Evolutionary conservation across 1,284 basidiomycete genomes (phyloP).

Genomic region (Ceratobasidium sp.): DNA sequence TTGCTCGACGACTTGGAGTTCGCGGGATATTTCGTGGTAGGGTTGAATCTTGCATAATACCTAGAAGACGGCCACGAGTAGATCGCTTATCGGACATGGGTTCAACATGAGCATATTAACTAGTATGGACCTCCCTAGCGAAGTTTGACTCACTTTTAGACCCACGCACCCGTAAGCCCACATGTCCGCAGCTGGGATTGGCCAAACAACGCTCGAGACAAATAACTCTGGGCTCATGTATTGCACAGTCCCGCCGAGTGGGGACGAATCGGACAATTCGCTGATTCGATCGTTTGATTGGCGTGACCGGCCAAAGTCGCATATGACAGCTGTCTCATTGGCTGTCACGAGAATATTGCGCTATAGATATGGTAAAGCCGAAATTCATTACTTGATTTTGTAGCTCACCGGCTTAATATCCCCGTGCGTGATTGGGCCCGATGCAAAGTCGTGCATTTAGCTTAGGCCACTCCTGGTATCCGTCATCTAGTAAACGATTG

Average conservation of each 20-base stretch:
- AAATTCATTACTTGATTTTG: background rate
- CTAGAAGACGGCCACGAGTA: background rate
- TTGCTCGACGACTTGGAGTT: constrained; percentile 1
- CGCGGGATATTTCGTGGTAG: constrained; percentile 1
- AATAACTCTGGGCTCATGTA: constrained; percentile 11
- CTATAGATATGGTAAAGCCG: background rate
- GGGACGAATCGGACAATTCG: background rate
- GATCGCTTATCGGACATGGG: background rate
- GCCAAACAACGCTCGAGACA: background rate
- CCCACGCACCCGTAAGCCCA: background rate
- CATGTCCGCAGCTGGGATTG: background rate
- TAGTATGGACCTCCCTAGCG: too few relatives aligned
- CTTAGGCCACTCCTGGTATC: constrained; percentile 19
- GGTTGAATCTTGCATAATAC: constrained; percentile 30
- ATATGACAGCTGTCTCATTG: constrained; percentile 9
- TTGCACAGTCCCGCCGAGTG: background rate
- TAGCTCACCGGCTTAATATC: constrained; percentile 33
- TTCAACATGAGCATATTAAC: too few relatives aligned
- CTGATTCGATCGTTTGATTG: background rate
- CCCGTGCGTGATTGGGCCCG: constrained; percentile 17
- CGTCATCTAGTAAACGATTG: constrained; percentile 9
- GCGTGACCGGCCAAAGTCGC: constrained; percentile 18
- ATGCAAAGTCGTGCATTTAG: constrained; percentile 30
- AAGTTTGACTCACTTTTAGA: background rate
- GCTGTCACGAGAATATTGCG: constrained; percentile 6